A percentile compares a stretch with the other conserved stretches of the same genome.
Conservation (phyloP, 306 rosid genomes). For the Gastrolobium villosum region DNA sequence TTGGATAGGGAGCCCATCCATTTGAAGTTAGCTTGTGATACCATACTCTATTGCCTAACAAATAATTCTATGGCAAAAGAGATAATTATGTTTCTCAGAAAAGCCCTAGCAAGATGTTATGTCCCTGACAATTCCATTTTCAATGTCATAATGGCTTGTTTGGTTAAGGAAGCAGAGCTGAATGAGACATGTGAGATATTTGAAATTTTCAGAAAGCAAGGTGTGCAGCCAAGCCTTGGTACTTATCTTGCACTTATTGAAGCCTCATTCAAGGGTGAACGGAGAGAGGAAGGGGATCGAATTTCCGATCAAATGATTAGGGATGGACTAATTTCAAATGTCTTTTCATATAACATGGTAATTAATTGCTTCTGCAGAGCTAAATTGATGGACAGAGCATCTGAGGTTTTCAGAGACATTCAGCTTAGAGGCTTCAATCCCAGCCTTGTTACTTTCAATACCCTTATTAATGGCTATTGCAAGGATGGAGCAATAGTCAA, state of each 20-base stretch:
- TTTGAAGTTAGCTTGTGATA: slow-evolving; percentile 71
- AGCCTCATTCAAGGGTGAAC: slow-evolving; percentile 63
- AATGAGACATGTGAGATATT: slow-evolving; percentile 61
- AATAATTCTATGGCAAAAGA: slow-evolving; percentile 69
- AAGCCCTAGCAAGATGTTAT: slow-evolving; percentile 64
- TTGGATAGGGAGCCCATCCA: slow-evolving; percentile 54
- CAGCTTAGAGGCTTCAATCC: slow-evolving; percentile 67
- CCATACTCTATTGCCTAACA: slow-evolving; percentile 71
- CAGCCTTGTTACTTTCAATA: slow-evolving; percentile 84
- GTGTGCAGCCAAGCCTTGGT: slow-evolving; percentile 66
- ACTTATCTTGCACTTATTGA: slow-evolving; percentile 71
- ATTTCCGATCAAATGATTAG: slow-evolving; percentile 59
- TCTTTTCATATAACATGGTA: slow-evolving; percentile 75
- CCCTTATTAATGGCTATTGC: slow-evolving; percentile 79
- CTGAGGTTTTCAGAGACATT: slow-evolving; percentile 65
- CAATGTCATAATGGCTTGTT: slow-evolving; percentile 70
- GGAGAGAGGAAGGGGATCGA: slow-evolving; percentile 61
- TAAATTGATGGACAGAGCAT: slow-evolving; percentile 70
- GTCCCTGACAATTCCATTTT: slow-evolving; percentile 64
- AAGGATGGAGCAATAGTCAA: slow-evolving; percentile 61
- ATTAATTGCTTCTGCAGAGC: slow-evolving; percentile 77
- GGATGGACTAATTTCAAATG: slow-evolving; percentile 67
- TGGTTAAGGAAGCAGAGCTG: slow-evolving; percentile 66
- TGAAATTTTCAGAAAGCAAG: slow-evolving; percentile 58
- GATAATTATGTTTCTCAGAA: slow-evolving; percentile 58